Evolutionary conservation across 805 yeast species (phyloP), one percentile per base, ranked within the genome.

Genomic region (Lipomyces anomalus): DNA sequence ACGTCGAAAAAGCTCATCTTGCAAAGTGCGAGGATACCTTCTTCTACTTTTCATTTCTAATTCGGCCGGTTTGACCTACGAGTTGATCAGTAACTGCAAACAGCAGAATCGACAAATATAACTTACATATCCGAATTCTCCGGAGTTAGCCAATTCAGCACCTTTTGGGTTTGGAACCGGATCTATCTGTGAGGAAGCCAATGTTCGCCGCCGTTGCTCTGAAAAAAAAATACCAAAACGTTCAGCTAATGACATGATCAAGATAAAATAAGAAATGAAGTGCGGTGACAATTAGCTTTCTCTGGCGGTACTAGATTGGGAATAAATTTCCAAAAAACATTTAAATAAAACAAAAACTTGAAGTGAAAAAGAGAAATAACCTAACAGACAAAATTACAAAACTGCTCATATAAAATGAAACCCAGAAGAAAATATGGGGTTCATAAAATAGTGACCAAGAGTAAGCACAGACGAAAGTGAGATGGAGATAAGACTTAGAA

Each of bases 41-140:
- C 50, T 23, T 21, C 53, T 36, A 32, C 51, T 46, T 20, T 49
- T 39, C n/a, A 35, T 24, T 23, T 46, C 41, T 24, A 30, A 20
- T 24, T 39, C 51, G 13, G 36, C 23, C 35, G 39, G 29, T 35
- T 49, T 50, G 23, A 43, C 51, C 53, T 49, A 21, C 9, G 17
- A 13, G 16, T 28, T 28, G 16, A 28, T 28, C 13, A 28, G 16
- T 13, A 28, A 13, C 32, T 13, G 13, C 13, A 16, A 28, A 28
- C 13, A 13, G 16, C 13, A 13, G 16, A 7, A 29, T 35, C n/a
- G 13, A 17, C 16, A 18, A 28, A 16, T 13, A 13, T 13, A 16
- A 11, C 53, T 28, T 22, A 49, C 53, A 32, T 36, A 47, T 28
- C 53, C 55, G 40, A 51, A 49, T 22, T 51, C 55, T 20, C 55